Base-by-base conservation (phyloP, 2,329 filamentous ascomycete species). In the Epichloe sp. region DNA sequence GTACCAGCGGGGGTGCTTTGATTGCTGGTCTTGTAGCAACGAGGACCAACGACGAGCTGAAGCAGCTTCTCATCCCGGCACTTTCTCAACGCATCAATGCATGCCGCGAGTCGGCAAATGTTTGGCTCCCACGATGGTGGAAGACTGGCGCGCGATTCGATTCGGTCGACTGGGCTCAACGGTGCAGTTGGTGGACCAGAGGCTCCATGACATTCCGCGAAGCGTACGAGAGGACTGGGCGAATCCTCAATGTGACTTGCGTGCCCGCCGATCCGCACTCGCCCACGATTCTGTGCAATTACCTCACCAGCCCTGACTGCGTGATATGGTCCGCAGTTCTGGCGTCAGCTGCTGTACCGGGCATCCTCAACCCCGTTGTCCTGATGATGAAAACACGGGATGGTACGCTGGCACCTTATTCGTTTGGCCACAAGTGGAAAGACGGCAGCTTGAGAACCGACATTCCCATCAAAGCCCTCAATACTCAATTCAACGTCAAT, bases 361-460 rank as follows among this genome's bases (percentile, higher is more conserved):
- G 93, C 1, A 97, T 98, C 52, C 72, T 97, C 37, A 97, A 97
- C 62, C 93, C 93, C 0, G 87, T 94, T 2, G 91, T 98, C 1
- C 80, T 98, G 7, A 87, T 88, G 73, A 90, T 95, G 74, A 95
- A 95, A 71, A 86, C 78, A 49, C 74, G 76, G 17, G 79, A 89
- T 53, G 90, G 89, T 1, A 82, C 75, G 2, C 74, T 98, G 4
- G 80, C 82, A 0, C 93, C 93, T 0, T 98, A 95, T 67, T 94
- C 88, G 0, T 98, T 98, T 63, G 93, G 93, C 0, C 90, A 97
- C 73, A 97, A 97, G 70, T 98, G 93, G 93, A 98, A 98, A 68
- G 93, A 98, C 65, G 93, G 93, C 49, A 93, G 86, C 58, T 71
- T 98, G 50, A 80, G 93, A 38, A 98, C 93, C 1, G 93, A 98